Conservation (phyloP, 495 filamentous ascomycete species). For the Staphylotrichum longicolle region DNA sequence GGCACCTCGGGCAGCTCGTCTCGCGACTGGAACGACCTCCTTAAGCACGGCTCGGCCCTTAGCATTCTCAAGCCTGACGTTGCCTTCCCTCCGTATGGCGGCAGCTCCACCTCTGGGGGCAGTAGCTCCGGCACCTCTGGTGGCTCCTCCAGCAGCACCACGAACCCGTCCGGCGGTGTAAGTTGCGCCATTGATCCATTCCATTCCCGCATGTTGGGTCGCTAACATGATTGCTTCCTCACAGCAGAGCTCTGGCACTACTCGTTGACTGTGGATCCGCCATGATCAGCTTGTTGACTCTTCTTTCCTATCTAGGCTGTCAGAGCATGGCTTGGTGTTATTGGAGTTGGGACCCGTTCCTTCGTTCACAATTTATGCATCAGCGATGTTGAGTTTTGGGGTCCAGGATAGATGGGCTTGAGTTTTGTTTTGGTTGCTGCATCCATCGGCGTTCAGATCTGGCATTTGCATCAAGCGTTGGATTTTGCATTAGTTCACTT, state of each 20-base stretch:
- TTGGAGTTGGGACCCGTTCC: background rate
- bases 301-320: background rate
- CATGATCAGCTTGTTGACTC: background rate
- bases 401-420: background rate
- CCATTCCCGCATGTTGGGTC: background rate
- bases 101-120: conserved; percentile 12
- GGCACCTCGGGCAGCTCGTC: conserved; percentile 4
- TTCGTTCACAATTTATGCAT: background rate
- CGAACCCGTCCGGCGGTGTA: conserved; percentile 9
- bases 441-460: background rate
- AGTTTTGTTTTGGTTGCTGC: background rate
- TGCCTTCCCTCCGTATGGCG: conserved; percentile 15
- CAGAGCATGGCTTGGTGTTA: background rate
- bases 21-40: conserved; percentile 22
- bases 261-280: background rate
- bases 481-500: background rate
- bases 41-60: conserved; percentile 22
- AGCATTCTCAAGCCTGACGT: conserved; percentile 24
- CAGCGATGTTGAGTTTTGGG: background rate
- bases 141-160: conserved; percentile 8
- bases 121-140: conserved; percentile 9
- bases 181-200: background rate
- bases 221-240: background rate
- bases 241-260: conserved; percentile 3
- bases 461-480: background rate